Evolutionary conservation across 305 asterid species (phyloP).

Genomic region (Andrographis paniculata): DNA sequence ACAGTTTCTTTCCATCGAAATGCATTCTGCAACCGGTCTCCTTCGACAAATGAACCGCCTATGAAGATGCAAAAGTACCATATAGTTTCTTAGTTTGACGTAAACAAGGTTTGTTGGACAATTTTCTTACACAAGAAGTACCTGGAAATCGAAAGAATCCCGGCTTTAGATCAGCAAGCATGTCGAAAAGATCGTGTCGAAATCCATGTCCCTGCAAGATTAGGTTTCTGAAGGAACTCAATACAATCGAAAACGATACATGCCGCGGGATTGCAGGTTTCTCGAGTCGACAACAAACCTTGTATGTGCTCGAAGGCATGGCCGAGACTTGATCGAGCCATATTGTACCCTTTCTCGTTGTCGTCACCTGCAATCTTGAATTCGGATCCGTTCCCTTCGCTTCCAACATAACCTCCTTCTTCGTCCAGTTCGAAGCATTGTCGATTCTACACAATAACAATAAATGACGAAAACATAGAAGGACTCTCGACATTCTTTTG

Average conservation of each 20-base stretch:
- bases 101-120: not conserved
- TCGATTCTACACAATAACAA: conserved; percentile 31
- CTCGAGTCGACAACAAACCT: conserved; percentile 25
- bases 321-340: conserved; percentile 98
- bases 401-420: conserved; percentile 49
- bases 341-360: conserved; percentile 40
- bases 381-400: conserved; percentile 52
- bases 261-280: too few relatives aligned
- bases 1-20: conserved; percentile 80
- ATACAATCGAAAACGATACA: not conserved
- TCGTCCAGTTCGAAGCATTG: conserved; percentile 56
- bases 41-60: conserved; percentile 95
- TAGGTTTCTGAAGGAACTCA: conserved; percentile 2
- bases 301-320: conserved; percentile 73
- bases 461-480: not conserved
- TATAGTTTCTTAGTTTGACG: conserved; percentile 3
- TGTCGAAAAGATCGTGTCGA: conserved; percentile 73
- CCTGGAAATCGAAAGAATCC: conserved; percentile 95
- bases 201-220: conserved; percentile 85
- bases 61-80: not conserved
- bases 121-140: conserved; percentile 13
- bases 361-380: conserved; percentile 72
- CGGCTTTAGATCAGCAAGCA: conserved; percentile 76
- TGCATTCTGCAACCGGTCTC: conserved; percentile 64
- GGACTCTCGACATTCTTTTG: not conserved